Percentiles rank a stretch among this genome's conserved stretches.
phyloP scores from a whole-genome alignment of 164 flowering plant genomes.

The Berberis vulgaris region DNA sequence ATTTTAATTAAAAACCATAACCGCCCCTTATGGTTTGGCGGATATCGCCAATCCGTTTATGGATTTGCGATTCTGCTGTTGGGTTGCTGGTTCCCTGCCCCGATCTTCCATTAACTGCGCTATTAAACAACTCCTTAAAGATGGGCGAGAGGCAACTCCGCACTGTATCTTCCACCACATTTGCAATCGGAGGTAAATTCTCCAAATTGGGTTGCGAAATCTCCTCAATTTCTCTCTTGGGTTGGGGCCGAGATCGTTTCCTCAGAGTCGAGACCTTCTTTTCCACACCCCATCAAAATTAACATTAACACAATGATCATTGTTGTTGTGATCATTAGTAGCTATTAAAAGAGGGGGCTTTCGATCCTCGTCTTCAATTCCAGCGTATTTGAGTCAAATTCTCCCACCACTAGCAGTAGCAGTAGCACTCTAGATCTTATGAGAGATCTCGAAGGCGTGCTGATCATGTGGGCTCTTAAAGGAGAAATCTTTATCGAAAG shows the following conservation, averaged over 20 bases:
- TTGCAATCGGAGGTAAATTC: constrained; percentile 12
- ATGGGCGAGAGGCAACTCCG: constrained; percentile 72
- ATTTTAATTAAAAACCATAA: no score
- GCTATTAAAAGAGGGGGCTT: not conserved
- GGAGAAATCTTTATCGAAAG: constrained; percentile 22
- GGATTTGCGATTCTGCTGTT: no score
- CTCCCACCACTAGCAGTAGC: no score
- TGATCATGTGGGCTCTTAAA: constrained; percentile 27
- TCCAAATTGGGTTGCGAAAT: not conserved
- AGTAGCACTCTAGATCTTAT: no score
- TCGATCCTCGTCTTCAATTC: constrained; percentile 38
- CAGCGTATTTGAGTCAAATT: constrained; percentile 10
- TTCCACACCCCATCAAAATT: not conserved
- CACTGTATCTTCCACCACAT: constrained; percentile 64
- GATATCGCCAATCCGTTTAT: no score
- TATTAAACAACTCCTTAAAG: constrained; percentile 66
- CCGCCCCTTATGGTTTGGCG: no score
- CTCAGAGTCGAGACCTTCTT: constrained; percentile 4
- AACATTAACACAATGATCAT: not conserved
- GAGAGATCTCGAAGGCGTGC: not conserved
- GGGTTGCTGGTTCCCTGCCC: no score
- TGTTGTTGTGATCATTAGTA: no score
- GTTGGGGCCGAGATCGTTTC: constrained; percentile 6
- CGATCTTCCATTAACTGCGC: constrained; percentile 26
- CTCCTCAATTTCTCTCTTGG: not conserved